A percentile compares a stretch with the other conserved stretches of the same genome.
phyloP scores from a whole-genome alignment of 768 basidiomycete species.

The Boletus subparvulus region DNA sequence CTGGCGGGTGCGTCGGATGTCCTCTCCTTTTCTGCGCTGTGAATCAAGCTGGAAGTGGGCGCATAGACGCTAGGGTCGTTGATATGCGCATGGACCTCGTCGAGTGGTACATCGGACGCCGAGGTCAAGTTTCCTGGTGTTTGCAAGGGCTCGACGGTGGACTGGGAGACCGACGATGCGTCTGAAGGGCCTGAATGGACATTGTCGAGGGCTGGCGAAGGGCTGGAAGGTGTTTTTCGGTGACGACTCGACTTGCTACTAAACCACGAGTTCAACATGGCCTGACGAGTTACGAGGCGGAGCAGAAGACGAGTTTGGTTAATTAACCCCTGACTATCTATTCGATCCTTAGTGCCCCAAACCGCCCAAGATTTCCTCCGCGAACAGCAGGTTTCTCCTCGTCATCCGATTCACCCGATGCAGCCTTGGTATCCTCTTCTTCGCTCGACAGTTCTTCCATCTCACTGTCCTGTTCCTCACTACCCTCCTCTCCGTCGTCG shows the following conservation, averaged over 20 bases:
- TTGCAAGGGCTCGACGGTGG: slow-evolving; percentile 16
- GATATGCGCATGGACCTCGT: slow-evolving; percentile 25
- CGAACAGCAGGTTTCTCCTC: neutral
- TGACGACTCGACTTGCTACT: slow-evolving; percentile 30
- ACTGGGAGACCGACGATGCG: slow-evolving; percentile 17
- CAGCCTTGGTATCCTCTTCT: slow-evolving; percentile 1
- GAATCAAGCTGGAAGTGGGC: slow-evolving; percentile 18
- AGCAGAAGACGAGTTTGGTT: slow-evolving; percentile 4
- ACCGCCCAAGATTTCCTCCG: slow-evolving; percentile 22
- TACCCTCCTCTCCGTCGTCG: slow-evolving; percentile 28
- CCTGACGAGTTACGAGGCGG: neutral
- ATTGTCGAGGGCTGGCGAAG: neutral
- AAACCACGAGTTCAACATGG: slow-evolving; percentile 34
- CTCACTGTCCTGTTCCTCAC: slow-evolving; percentile 26
- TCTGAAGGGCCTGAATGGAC: slow-evolving; percentile 6
- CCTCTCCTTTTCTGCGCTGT: slow-evolving; percentile 12
- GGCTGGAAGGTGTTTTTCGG: slow-evolving; percentile 4
- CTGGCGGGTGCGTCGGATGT: slow-evolving; percentile 11
- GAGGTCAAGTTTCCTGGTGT: slow-evolving; percentile 15
- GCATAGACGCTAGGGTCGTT: slow-evolving; percentile 27
- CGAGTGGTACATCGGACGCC: slow-evolving; percentile 19
- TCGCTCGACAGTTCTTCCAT: slow-evolving; percentile 12
- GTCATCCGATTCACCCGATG: slow-evolving; percentile 19
- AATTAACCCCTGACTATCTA: slow-evolving; percentile 13
- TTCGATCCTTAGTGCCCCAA: slow-evolving; percentile 32